phyloP scores from a whole-genome alignment of 2,329 filamentous ascomycete species.

The Orbilia brochopaga region DNA sequence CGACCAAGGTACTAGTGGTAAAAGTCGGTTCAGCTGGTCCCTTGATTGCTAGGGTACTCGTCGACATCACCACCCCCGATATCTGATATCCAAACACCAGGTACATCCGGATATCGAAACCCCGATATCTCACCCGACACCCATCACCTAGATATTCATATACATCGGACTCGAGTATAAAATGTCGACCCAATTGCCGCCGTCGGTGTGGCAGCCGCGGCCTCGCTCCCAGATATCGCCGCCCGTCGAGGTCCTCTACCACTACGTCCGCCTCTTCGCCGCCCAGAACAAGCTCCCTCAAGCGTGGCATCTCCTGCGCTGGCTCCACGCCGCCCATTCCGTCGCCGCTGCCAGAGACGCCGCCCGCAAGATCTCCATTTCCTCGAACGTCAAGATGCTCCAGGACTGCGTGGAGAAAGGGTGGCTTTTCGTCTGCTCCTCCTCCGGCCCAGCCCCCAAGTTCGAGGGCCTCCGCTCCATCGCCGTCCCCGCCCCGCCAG shows the following conservation, averaged over 20 bases:
- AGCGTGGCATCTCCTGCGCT: conserved; percentile 45
- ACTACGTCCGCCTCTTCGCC: conserved; percentile 48
- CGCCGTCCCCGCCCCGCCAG: conserved; percentile 27
- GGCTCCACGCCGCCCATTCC: conserved; percentile 45
- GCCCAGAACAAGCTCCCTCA: conserved; percentile 45
- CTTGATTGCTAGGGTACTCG: conserved; percentile 47
- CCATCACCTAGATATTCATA: no score
- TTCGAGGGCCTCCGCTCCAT: conserved; percentile 42
- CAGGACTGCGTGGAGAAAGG: conserved; percentile 50
- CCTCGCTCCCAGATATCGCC: conserved; percentile 46
- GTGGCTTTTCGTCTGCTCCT: conserved; percentile 47
- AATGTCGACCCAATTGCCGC: conserved; percentile 48
- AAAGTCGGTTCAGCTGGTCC: no score
- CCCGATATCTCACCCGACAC: conserved; percentile 13
- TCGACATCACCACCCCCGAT: conserved; percentile 19
- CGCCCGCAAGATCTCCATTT: conserved; percentile 36
- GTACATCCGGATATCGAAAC: conserved; percentile 14
- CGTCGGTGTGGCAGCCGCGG: conserved; percentile 48
- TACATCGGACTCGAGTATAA: no score
- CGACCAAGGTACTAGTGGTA: no score
- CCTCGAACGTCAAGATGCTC: conserved; percentile 46
- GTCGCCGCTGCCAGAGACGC: conserved; percentile 44
- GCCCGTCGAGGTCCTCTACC: conserved; percentile 48
- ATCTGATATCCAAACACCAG: no score
- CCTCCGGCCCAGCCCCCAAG: conserved; percentile 41